A percentile compares a stretch with the other conserved stretches of the same genome.
These are phyloP conservation scores for Nemophila menziesii DNA, from an alignment of 257 asterid species.

Conservation along the genomic window DNA sequence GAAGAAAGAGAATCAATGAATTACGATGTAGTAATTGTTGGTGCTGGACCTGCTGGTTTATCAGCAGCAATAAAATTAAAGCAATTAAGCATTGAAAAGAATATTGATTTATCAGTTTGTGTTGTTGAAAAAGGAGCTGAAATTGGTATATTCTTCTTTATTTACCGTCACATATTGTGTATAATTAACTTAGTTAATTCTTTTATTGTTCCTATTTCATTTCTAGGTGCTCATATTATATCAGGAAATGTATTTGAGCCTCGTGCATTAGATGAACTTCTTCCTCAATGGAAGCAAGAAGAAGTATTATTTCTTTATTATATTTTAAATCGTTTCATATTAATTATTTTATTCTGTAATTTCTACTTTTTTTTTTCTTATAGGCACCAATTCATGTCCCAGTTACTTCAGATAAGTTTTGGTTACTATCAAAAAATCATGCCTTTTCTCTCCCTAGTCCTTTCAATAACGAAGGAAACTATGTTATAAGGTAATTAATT, in stretches of 20 bases:
- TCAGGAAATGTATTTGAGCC: slow-evolving; percentile 97
- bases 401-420: slow-evolving; percentile 86
- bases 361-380: slow-evolving; percentile 9
- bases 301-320: slow-evolving; percentile 38
- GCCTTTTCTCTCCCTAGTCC: slow-evolving; percentile 81
- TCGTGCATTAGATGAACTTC: slow-evolving; percentile 84
- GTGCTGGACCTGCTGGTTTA: slow-evolving; percentile 97
- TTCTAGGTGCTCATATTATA: slow-evolving; percentile 79
- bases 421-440: slow-evolving; percentile 60
- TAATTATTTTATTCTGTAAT: slow-evolving; percentile 1
- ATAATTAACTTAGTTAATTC: no score
- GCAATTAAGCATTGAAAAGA: slow-evolving; percentile 66
- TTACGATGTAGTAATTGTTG: slow-evolving; percentile 90
- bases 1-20: slow-evolving; percentile 51
- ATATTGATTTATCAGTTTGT: slow-evolving; percentile 75
- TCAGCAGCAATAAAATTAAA: slow-evolving; percentile 89
- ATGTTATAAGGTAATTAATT: slow-evolving; percentile 66
- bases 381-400: slow-evolving; percentile 89
- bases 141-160: slow-evolving; percentile 44
- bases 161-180: no score
- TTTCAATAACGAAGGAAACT: slow-evolving; percentile 73
- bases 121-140: slow-evolving; percentile 97
- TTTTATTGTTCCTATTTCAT: background rate
- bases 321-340: background rate
- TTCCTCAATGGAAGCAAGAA: slow-evolving; percentile 79